Base-by-base conservation (phyloP, 139 green algal species). In the Trebouxia sp. region DNA sequence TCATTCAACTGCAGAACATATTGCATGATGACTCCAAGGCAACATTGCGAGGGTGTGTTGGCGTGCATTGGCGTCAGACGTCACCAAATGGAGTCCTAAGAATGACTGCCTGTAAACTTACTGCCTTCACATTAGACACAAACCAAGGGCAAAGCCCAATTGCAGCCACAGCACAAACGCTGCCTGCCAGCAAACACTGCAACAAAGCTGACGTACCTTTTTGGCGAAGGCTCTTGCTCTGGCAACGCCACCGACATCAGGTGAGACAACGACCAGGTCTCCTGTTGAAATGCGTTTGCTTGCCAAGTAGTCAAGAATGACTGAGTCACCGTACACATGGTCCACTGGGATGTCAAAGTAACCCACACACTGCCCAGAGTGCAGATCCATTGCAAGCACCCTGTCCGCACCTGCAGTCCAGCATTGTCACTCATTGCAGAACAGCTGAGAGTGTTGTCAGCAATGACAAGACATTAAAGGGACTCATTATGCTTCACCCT, bases 311-410 rank as follows among this genome's bases (percentile, higher is more conserved):
- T 99, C 97, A 22, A 99, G 85, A 48, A 99, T 94, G 24, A 99
- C 97, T 15, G 80, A 79, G 75, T 95, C 92, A 0, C 92, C 91
- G 80, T 97, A 92, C 30, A 98, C 96, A 84, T 99, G 97, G 83
- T 99, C 97, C 28, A 99, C 97, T 12, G 97, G 97, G 83, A 99
- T 99, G 88, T 99, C 97, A 86, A 98, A 98, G 90, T 98, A 98
- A 6, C 96, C 96, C 41, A 99, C 95, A 81, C 93, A 97, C 91
- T 98, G 94, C 39, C 94, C 94, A 41, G 83, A 94, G 92, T 99
- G 97, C 78, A 99, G 87, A 88, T 99, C 97, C 86, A 98, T 94
- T 28, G 95, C 90, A 50, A 99, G 82, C 58, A 99, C 91, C 1
- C 97, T 88, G 83, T 98, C 90, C 14, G 93, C 96, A 37, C 96